phyloP scores from a whole-genome alignment of 2,329 filamentous ascomycete genomes.

The Rutstroemia sp. region DNA sequence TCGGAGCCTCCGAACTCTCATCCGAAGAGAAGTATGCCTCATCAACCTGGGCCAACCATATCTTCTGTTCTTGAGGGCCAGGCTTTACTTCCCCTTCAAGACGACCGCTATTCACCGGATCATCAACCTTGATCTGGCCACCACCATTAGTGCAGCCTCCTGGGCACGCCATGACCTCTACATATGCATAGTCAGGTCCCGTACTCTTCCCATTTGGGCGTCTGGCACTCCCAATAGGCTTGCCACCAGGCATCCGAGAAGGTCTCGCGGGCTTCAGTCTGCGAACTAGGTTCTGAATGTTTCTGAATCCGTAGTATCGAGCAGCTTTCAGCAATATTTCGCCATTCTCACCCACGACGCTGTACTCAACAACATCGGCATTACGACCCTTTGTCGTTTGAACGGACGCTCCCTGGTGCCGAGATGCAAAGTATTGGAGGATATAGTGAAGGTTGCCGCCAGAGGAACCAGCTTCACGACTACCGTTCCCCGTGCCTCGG shows the following conservation, averaged over 20 bases:
- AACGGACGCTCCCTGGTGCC: conserved; percentile 65
- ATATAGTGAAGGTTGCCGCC: conserved; percentile 87
- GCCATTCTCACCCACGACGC: conserved; percentile 49
- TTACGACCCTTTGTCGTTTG: conserved; percentile 73
- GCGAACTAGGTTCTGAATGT: conserved; percentile 97
- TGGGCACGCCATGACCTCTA: conserved; percentile 98
- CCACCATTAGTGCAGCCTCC: conserved; percentile 98
- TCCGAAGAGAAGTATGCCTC: conserved; percentile 84
- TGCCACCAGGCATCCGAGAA: conserved; percentile 74
- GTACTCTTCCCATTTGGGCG: conserved; percentile 42
- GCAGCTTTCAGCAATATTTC: conserved; percentile 68
- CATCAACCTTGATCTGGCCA: conserved; percentile 87
- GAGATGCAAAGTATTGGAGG: conserved; percentile 64
- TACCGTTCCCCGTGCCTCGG: conserved; percentile 35
- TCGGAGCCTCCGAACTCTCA: conserved; percentile 35
- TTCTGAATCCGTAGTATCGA: conserved; percentile 93
- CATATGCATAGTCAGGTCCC: conserved; percentile 71
- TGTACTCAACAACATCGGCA: conserved; percentile 82
- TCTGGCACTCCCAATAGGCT: conserved; percentile 47
- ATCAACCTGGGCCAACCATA: conserved; percentile 75
- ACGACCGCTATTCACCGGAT: conserved; percentile 53
- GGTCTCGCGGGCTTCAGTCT: conserved; percentile 73
- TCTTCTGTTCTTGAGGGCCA: conserved; percentile 73
- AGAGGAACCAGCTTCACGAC: conserved; percentile 63
- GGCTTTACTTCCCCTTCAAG: conserved; percentile 46